These are phyloP conservation scores for Symbiodinium pilosum DNA, from an alignment of 73 alveolate genomes.

Conservation along the genomic window DNA sequence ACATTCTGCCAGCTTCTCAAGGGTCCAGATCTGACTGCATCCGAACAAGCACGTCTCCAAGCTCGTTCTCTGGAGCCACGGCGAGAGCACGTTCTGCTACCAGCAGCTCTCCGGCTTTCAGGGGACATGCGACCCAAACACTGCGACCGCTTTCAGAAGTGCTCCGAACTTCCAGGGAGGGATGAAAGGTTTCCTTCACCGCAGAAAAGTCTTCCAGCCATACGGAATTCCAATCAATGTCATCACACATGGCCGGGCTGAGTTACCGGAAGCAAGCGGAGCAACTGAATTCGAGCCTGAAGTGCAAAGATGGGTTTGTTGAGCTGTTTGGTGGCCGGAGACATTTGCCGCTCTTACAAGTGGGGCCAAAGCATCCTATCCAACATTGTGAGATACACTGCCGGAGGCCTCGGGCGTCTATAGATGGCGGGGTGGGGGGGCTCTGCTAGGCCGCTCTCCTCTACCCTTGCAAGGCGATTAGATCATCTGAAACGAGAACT, in stretches of 20 bases:
- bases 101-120: conserved; percentile 58
- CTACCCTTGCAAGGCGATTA: background rate
- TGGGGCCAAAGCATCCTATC: too few species aligned
- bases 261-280: background rate
- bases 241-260: conserved; percentile 10
- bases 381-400: too few species aligned
- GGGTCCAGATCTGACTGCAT: conserved; percentile 21
- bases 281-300: background rate
- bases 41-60: background rate
- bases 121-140: conserved; percentile 27
- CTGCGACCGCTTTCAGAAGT: conserved; percentile 28
- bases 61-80: conserved; percentile 27
- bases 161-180: conserved; percentile 25
- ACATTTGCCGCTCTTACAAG: too few species aligned
- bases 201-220: conserved; percentile 53
- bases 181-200: conserved; percentile 13
- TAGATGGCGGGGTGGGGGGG: too few species aligned
- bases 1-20: too few species aligned
- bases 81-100: conserved; percentile 60
- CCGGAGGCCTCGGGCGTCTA: too few species aligned
- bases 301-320: background rate
- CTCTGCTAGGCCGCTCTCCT: too few species aligned
- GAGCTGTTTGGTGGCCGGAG: too few species aligned
- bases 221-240: conserved; percentile 28
- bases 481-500: background rate